Evolutionary conservation across 1,284 basidiomycete genomes (phyloP).

Genomic region (Phylloboletellus chloephorus): DNA sequence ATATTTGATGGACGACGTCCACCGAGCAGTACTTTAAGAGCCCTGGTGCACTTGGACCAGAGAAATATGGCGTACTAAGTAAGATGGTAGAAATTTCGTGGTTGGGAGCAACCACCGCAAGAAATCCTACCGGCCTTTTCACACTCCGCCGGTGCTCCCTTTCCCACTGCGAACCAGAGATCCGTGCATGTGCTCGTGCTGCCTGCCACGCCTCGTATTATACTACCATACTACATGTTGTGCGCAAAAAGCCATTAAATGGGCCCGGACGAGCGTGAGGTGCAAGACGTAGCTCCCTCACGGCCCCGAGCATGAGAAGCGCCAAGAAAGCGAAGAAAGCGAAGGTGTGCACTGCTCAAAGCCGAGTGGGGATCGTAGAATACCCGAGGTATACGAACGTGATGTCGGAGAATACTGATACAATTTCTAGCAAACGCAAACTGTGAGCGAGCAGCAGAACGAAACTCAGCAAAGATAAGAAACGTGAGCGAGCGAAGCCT

Average conservation of each 20-base stretch:
- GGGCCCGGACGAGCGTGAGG: constrained; percentile 4
- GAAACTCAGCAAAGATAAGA: constrained; percentile 5
- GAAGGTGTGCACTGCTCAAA: constrained; percentile 16
- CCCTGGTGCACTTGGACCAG: constrained; percentile 34
- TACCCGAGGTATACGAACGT: constrained; percentile 25
- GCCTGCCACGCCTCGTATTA: constrained; percentile 15
- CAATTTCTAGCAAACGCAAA: constrained; percentile 27
- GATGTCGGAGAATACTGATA: constrained; percentile 24
- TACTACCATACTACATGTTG: constrained; percentile 17
- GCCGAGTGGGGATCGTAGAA: constrained; percentile 31
- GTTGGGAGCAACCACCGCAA: constrained; percentile 37
- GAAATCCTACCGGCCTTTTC: constrained; percentile 31
- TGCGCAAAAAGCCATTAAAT: constrained; percentile 19
- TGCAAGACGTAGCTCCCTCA: constrained; percentile 3
- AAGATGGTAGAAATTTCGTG: constrained; percentile 39
- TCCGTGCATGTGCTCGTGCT: too few relatives aligned
- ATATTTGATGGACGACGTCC: constrained; percentile 32
- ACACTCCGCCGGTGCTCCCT: constrained; percentile 37
- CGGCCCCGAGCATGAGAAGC: constrained; percentile 3
- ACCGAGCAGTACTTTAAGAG: constrained; percentile 31
- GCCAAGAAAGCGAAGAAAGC: constrained; percentile 17
- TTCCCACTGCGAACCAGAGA: constrained; percentile 17
- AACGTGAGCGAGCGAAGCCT: not conserved
- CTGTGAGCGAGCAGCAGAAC: constrained; percentile 13
- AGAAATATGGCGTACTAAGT: constrained; percentile 43